Conservation (phyloP, 2,329 filamentous ascomycete species). For the Aspergillus bombycis region DNA sequence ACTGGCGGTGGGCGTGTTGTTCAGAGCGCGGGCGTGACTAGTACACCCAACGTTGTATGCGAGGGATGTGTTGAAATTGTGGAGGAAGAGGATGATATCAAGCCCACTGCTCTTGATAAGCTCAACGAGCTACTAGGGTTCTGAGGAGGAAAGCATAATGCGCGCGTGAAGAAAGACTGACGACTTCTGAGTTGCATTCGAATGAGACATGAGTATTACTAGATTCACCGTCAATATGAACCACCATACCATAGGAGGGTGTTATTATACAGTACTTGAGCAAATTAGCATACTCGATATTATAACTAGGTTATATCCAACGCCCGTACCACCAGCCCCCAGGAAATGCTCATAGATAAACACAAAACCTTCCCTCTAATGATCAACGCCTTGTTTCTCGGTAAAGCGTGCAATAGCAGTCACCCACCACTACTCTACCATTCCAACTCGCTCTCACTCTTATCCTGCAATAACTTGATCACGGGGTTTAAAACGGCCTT, state of each 20-base stretch:
- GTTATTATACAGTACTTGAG: not conserved
- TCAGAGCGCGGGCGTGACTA: not conserved
- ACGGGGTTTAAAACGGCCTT: slow-evolving; percentile 42
- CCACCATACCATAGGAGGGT: not conserved
- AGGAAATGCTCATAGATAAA: not conserved
- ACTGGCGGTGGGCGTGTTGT: not conserved
- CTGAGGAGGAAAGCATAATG: not conserved
- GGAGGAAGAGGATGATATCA: slow-evolving; percentile 27
- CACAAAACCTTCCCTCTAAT: not conserved
- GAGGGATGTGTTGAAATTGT: slow-evolving; percentile 21
- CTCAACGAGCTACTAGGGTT: slow-evolving; percentile 25
- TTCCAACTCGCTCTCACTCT: slow-evolving; percentile 37
- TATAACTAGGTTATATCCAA: not conserved
- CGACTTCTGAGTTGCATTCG: not conserved
- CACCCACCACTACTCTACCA: slow-evolving; percentile 33
- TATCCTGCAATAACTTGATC: slow-evolving; percentile 39
- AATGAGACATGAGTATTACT: not conserved
- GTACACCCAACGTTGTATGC: not conserved
- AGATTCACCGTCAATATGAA: not conserved
- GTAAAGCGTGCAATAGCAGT: not conserved
- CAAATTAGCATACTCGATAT: not conserved
- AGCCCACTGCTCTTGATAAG: slow-evolving; percentile 31
- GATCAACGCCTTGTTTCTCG: not conserved
- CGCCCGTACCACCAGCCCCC: not conserved
- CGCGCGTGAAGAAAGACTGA: too few relatives aligned